These are phyloP conservation scores for Microthlaspi erraticum DNA, from an alignment of 345 rosid genomes.

Conservation along the genomic window DNA sequence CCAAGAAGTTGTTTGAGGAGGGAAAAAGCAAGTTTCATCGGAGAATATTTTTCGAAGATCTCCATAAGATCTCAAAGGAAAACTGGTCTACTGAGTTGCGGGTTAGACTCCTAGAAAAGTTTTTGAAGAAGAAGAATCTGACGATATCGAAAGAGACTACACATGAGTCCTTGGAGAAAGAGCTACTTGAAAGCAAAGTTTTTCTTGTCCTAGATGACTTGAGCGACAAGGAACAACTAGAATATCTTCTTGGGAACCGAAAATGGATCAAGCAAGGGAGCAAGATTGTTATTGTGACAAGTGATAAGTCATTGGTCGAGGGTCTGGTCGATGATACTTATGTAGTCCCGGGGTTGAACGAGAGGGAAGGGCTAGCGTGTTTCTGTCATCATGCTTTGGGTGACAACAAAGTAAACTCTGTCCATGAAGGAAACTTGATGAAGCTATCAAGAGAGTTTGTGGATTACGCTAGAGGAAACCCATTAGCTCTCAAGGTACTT, in stretches of 20 bases:
- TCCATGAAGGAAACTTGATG: neutral
- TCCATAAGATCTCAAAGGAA: too few relatives aligned
- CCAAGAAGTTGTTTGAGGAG: too few relatives aligned
- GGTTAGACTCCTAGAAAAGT: too few relatives aligned
- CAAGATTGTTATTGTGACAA: constrained; percentile 15
- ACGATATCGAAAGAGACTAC: too few relatives aligned
- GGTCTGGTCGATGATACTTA: constrained; percentile 23
- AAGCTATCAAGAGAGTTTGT: constrained; percentile 24
- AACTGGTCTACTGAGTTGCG: too few relatives aligned
- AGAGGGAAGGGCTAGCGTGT: constrained; percentile 24
- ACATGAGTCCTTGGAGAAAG: constrained; percentile 4
- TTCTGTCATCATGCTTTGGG: constrained; percentile 26
- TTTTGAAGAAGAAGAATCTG: too few relatives aligned
- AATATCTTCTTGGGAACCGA: neutral
- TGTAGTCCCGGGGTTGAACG: constrained; percentile 23
- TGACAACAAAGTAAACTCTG: too few relatives aligned
- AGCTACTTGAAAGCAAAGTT: neutral
- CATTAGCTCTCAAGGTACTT: constrained; percentile 42
- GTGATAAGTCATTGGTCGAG: constrained; percentile 15
- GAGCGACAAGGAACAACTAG: neutral
- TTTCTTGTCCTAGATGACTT: constrained; percentile 15
- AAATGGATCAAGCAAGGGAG: constrained; percentile 22
- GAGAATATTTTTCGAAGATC: too few relatives aligned
- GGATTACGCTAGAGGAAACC: constrained; percentile 43
- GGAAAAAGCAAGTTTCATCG: too few relatives aligned